These are phyloP conservation scores for Trametes pubescens DNA, from an alignment of 1,284 basidiomycete genomes.

Conservation along the genomic window DNA sequence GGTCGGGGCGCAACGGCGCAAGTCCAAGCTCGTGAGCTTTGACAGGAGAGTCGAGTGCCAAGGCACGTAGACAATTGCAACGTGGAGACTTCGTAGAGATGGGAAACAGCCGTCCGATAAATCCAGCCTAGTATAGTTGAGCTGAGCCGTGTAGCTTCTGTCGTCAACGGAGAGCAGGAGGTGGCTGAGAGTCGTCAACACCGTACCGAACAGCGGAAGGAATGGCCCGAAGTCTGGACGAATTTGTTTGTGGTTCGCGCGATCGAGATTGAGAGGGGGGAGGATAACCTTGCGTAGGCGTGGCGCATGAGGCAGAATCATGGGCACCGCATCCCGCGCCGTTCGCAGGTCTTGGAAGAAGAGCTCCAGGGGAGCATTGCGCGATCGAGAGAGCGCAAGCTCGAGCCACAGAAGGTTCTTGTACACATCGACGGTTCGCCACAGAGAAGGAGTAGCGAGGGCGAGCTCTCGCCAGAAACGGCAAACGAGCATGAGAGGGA, in stretches of 20 bases:
- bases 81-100: too few species aligned
- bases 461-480: not conserved
- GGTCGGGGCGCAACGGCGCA: not conserved
- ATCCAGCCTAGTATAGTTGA: too few species aligned
- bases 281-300: not conserved
- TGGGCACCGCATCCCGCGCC: not conserved
- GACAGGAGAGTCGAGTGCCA: not conserved
- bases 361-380: not conserved
- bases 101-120: too few species aligned
- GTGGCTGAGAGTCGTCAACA: too few species aligned
- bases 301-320: not conserved
- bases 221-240: too few species aligned
- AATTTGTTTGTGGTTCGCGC: too few species aligned
- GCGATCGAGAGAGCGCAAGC: not conserved
- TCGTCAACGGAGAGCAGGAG: too few species aligned
- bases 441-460: not conserved
- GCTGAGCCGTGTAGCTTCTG: too few species aligned
- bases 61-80: not conserved
- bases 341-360: not conserved
- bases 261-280: not conserved
- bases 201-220: too few species aligned
- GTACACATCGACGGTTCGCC: not conserved
- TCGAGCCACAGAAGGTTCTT: not conserved
- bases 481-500: constrained; percentile 2
- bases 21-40: not conserved